Evolutionary conservation across 192 early-diverging fungal species (phyloP), one percentile per base, ranked within the genome.

Genomic region (Paraglomus brasilianum): DNA sequence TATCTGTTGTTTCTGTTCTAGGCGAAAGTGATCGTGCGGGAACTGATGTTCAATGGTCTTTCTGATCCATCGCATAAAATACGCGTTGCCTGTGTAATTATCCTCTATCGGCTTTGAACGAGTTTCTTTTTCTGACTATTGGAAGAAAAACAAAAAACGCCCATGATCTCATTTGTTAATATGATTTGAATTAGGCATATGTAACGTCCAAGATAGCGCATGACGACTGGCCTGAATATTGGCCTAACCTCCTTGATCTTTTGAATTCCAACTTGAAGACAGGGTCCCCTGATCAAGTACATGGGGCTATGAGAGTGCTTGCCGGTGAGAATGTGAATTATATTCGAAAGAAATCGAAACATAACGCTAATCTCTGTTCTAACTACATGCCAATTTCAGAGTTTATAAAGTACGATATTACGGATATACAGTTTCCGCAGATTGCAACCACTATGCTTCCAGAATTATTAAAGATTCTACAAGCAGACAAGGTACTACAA

Each of bases 201-300:
- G 88, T 89, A 6, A 80, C 96, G 6, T 92, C 96, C 15, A 89
- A 86, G 73, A 94, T 98, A 73, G 96, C 94, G 0, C 86, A 88
- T 53, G 86, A 90, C 46, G 96, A 98, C 82, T 96, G 91, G 87
- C 95, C 95, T 5, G 95, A 96, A 71, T 79, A 88, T 24, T 98
- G 96, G 96, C 91, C 92, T 13, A 87, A 92, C 56, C 84, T 98
- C 38, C 85, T 97, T 73, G 87, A 89, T 71, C 77, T 88, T 51
- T 81, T 96, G 36, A 78, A 94, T 15, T 78, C 78, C 10, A 78
- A 85, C 61, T 77, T 95, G 59, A 87, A 84, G 52, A 75, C 81
- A 36, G 87, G 83, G 51, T 79, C 80, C 19, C 65, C 87, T 4
- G 81, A 92, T 39, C 87, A 90, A 60, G 89, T 94, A 17, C 93